Conservation (phyloP, 495 filamentous ascomycete genomes). For the Daldinia vernicosa region DNA sequence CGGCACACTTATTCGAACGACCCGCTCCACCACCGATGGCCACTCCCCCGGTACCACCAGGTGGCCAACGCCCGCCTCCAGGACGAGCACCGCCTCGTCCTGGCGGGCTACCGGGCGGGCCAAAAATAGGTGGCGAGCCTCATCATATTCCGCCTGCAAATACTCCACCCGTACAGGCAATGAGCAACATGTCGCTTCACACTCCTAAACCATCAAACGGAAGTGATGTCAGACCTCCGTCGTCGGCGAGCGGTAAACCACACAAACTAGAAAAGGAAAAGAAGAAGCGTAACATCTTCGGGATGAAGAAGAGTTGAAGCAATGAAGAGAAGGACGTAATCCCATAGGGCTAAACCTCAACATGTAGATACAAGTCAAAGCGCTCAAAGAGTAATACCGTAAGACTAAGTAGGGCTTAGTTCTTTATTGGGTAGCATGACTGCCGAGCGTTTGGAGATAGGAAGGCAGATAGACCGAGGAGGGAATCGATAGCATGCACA, state of each 20-base stretch:
- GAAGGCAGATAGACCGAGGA: slow-evolving; percentile 10
- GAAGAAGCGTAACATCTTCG: slow-evolving; percentile 82
- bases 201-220: slow-evolving; percentile 46
- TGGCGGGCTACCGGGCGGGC: slow-evolving; percentile 43
- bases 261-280: slow-evolving; percentile 69
- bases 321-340: not conserved
- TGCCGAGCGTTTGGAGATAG: slow-evolving; percentile 14
- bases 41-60: slow-evolving; percentile 42
- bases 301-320: slow-evolving; percentile 63
- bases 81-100: slow-evolving; percentile 39
- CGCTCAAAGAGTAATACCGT: not conserved
- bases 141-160: slow-evolving; percentile 59
- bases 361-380: not conserved
- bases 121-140: slow-evolving; percentile 34
- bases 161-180: slow-evolving; percentile 63
- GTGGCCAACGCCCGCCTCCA: slow-evolving; percentile 48
- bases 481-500: slow-evolving; percentile 2
- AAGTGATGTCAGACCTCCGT: slow-evolving; percentile 42
- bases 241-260: slow-evolving; percentile 54
- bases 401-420: not conserved
- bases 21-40: slow-evolving; percentile 64
- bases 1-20: slow-evolving; percentile 86
- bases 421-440: slow-evolving; percentile 11
- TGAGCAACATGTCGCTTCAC: slow-evolving; percentile 67
- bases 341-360: not conserved